These are phyloP conservation scores for Umbilicus rupestris DNA, from an alignment of 164 flowering plant species.

Conservation along the genomic window DNA sequence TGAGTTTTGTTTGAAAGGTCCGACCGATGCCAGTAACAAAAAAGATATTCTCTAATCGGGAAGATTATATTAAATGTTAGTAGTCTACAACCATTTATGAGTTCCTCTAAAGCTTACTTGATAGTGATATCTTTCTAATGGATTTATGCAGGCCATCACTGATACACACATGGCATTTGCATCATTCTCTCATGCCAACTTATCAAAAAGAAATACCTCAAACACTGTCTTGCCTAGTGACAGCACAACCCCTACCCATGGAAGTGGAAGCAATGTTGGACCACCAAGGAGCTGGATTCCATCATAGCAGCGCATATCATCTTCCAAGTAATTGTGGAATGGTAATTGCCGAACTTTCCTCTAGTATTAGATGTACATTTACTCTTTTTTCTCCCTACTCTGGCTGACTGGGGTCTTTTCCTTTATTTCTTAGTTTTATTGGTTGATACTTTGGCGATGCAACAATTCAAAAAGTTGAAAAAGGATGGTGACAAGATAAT, in stretches of 20 bases:
- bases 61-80: no score
- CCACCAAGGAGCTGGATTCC: conserved; percentile 82
- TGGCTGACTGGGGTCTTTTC: background rate
- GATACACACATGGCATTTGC: conserved; percentile 42
- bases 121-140: background rate
- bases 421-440: background rate
- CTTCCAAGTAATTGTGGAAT: conserved; percentile 46
- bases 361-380: background rate
- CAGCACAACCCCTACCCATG: conserved; percentile 33
- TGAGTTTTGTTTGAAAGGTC: background rate
- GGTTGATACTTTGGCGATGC: background rate
- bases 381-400: background rate
- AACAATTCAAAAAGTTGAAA: background rate
- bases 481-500: background rate
- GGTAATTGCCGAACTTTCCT: background rate
- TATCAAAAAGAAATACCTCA: conserved; percentile 40
- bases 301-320: conserved; percentile 63
- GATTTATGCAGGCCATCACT: conserved; percentile 24
- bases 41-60: background rate
- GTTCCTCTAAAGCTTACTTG: background rate
- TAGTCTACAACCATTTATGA: background rate
- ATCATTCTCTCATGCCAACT: conserved; percentile 42
- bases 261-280: conserved; percentile 37
- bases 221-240: conserved; percentile 44
- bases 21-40: no score